A percentile compares a stretch with the other conserved stretches of the same genome.
These are phyloP conservation scores for Podila verticillata DNA, from an alignment of 192 early-diverging fungal species.

Conservation along the genomic window DNA sequence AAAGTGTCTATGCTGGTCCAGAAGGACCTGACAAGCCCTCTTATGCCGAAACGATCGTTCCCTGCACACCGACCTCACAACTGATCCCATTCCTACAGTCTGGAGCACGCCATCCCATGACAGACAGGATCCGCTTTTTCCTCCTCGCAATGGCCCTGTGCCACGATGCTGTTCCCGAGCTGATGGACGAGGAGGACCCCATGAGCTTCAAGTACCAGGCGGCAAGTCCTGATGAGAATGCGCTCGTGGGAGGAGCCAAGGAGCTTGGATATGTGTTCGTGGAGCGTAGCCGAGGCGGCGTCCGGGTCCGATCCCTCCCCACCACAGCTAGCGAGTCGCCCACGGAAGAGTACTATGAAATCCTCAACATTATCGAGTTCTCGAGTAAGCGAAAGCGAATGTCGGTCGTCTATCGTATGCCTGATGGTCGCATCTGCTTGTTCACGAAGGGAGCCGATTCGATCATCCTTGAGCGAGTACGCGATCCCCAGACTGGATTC, in stretches of 20 bases:
- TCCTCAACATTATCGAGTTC: conserved; percentile 87
- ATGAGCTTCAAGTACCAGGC: conserved; percentile 79
- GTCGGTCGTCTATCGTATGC: conserved; percentile 79
- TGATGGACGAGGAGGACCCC: conserved; percentile 63
- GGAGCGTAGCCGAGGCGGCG: conserved; percentile 62
- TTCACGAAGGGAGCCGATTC: conserved; percentile 95
- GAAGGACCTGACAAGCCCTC: conserved; percentile 28
- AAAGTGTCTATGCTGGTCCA: conserved; percentile 27
- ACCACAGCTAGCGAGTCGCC: conserved; percentile 9
- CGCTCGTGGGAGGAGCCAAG: conserved; percentile 80
- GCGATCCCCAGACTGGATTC: conserved; percentile 36
- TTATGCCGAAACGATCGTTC: conserved; percentile 39
- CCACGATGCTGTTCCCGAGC: conserved; percentile 84
- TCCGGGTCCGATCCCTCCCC: conserved; percentile 26
- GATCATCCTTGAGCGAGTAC: conserved; percentile 76
- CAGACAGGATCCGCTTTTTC: conserved; percentile 69
- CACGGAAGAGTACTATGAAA: conserved; percentile 55
- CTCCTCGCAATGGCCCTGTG: conserved; percentile 81
- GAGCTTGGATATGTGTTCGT: conserved; percentile 77
- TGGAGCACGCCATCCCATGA: conserved; percentile 50
- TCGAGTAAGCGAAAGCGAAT: conserved; percentile 89
- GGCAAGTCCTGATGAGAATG: conserved; percentile 87
- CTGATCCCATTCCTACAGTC: conserved; percentile 36
- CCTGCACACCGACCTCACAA: conserved; percentile 50
- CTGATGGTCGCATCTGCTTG: conserved; percentile 79